A percentile compares a stretch with the other conserved stretches of the same genome.
Evolutionary conservation across 345 rosid genomes (phyloP).

Genomic region (Brassica carinata): DNA sequence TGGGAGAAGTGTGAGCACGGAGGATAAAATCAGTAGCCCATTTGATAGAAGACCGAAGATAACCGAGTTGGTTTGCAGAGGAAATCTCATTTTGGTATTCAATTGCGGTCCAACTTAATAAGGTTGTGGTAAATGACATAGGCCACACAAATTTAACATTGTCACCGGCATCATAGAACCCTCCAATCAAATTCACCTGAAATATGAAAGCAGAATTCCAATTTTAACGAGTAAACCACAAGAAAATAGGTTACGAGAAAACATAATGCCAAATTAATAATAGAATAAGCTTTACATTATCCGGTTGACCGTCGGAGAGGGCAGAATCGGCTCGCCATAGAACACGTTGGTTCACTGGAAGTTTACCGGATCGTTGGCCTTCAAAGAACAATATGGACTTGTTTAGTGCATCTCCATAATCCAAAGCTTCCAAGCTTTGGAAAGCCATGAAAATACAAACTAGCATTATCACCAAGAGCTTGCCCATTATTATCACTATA

Average conservation of each 20-base stretch:
- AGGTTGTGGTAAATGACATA: constrained; percentile 62
- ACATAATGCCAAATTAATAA: neutral
- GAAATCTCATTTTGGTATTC: constrained; percentile 59
- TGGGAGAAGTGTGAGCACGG: constrained; percentile 63
- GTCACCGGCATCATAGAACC: constrained; percentile 91
- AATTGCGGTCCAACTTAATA: constrained; percentile 79
- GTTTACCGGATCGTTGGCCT: constrained; percentile 82
- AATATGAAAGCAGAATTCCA: constrained; percentile 9
- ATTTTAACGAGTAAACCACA: neutral
- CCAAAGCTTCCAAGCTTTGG: constrained; percentile 34
- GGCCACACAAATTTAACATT: constrained; percentile 88
- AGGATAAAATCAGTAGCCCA: constrained; percentile 80
- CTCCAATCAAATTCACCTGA: constrained; percentile 74
- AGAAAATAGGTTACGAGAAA: neutral
- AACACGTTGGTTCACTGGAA: constrained; percentile 58
- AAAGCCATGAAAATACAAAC: constrained; percentile 25
- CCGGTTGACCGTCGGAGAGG: constrained; percentile 65
- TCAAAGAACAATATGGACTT: constrained; percentile 24
- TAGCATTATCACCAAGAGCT: constrained; percentile 31
- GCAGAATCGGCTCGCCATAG: constrained; percentile 75
- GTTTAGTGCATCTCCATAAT: constrained; percentile 59
- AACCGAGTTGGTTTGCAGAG: constrained; percentile 49
- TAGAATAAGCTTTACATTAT: constrained; percentile 48
- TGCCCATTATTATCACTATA: constrained; percentile 30
- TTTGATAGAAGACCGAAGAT: constrained; percentile 54